phyloP scores from a whole-genome alignment of 495 filamentous ascomycete species.

The Penicillium pulvis region DNA sequence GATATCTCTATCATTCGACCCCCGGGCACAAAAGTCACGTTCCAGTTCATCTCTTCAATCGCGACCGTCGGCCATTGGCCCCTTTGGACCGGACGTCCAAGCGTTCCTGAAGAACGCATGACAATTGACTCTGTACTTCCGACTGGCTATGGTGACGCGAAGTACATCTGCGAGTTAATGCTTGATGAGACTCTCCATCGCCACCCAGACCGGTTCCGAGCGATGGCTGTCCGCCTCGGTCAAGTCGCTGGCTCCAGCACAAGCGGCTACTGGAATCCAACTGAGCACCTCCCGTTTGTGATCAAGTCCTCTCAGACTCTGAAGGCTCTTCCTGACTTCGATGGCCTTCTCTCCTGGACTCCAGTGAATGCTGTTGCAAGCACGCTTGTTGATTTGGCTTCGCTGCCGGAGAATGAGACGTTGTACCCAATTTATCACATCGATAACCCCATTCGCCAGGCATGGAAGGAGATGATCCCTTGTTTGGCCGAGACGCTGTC shows the following conservation, averaged over 20 bases:
- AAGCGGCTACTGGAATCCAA: slow-evolving; percentile 55
- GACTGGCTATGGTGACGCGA: slow-evolving; percentile 52
- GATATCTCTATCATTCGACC: slow-evolving; percentile 22
- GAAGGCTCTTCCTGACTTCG: slow-evolving; percentile 42
- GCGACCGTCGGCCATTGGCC: slow-evolving; percentile 49
- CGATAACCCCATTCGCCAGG: slow-evolving; percentile 54
- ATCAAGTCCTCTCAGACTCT: slow-evolving; percentile 55
- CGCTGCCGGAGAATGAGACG: slow-evolving; percentile 20
- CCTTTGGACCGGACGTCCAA: slow-evolving; percentile 20
- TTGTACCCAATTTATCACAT: slow-evolving; percentile 55
- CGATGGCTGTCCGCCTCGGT: slow-evolving; percentile 39
- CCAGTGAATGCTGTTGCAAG: slow-evolving; percentile 41
- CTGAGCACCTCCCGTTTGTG: slow-evolving; percentile 53
- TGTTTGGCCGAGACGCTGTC: slow-evolving; percentile 45
- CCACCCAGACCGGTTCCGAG: slow-evolving; percentile 14
- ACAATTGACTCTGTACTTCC: slow-evolving; percentile 14
- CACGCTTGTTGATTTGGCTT: slow-evolving; percentile 38
- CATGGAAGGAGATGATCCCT: slow-evolving; percentile 45
- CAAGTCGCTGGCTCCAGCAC: slow-evolving; percentile 53
- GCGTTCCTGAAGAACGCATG: slow-evolving; percentile 28
- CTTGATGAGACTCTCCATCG: slow-evolving; percentile 38
- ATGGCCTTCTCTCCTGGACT: slow-evolving; percentile 48
- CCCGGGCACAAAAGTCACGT: background rate
- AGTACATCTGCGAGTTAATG: slow-evolving; percentile 45
- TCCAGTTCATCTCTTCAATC: slow-evolving; percentile 57